These are phyloP conservation scores for Retiboletus flavoniger DNA, from an alignment of 1,284 basidiomycete species.

Conservation along the genomic window DNA sequence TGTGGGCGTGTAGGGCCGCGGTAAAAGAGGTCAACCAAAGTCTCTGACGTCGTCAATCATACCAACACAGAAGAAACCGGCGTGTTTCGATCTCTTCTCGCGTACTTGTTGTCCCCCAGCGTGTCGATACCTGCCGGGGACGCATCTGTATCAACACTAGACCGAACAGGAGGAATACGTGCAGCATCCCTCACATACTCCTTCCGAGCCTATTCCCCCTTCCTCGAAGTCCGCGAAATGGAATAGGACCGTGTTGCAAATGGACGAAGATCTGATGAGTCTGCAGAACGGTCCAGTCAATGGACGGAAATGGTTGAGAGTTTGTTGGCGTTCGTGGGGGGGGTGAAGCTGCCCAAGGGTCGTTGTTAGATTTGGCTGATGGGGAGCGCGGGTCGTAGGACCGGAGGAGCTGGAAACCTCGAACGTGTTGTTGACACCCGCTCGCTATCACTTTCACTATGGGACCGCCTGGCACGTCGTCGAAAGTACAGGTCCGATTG, in stretches of 20 bases:
- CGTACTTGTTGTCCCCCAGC: slow-evolving; percentile 64
- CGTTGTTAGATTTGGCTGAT: slow-evolving; percentile 55
- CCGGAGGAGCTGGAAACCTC: not conserved
- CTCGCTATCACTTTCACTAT: not conserved
- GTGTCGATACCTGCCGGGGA: slow-evolving; percentile 9
- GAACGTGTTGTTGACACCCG: not conserved
- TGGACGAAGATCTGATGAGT: slow-evolving; percentile 44
- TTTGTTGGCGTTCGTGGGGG: slow-evolving; percentile 60
- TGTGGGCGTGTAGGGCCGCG: no score
- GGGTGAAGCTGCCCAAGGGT: slow-evolving; percentile 64
- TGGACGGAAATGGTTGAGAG: slow-evolving; percentile 68
- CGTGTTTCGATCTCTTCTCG: slow-evolving; percentile 62
- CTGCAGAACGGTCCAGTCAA: slow-evolving; percentile 49
- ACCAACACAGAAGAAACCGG: slow-evolving; percentile 57
- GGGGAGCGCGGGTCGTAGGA: slow-evolving; percentile 32
- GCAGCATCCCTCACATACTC: not conserved
- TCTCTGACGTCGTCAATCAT: slow-evolving; percentile 71
- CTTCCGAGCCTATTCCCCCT: not conserved
- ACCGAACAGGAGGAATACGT: slow-evolving; percentile 19
- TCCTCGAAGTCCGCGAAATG: slow-evolving; percentile 15
- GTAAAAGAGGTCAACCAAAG: slow-evolving; percentile 39
- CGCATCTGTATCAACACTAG: not conserved
- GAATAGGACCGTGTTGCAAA: slow-evolving; percentile 25
- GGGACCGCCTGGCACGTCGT: not conserved
- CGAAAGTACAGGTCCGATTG: slow-evolving; percentile 6